A percentile compares a stretch with the other conserved stretches of the same genome.
Evolutionary conservation across 2,329 filamentous ascomycete species (phyloP).

Genomic region (Chrysoporthe deuterocubensis): DNA sequence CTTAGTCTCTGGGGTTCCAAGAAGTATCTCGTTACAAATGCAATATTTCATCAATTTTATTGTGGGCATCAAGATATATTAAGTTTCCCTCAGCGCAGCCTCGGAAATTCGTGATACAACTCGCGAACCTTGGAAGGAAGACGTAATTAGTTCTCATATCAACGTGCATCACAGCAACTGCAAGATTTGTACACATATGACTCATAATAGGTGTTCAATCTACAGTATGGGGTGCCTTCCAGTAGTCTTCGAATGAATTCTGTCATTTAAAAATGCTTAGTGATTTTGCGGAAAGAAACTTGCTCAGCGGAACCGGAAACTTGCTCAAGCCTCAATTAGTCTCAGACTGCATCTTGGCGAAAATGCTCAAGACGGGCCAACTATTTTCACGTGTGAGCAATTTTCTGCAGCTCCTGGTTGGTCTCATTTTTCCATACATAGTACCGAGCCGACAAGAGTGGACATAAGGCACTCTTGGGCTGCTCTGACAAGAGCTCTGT

Average conservation of each 20-base stretch:
- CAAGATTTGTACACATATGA: too few species aligned
- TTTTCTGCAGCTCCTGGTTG: background rate
- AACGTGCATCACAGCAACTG: too few species aligned
- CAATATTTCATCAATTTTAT: too few species aligned
- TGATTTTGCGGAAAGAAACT: background rate
- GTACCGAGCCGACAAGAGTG: background rate
- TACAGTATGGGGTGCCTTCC: too few species aligned
- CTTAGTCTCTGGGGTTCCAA: too few species aligned
- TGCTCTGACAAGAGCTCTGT: background rate
- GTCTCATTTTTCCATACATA: background rate
- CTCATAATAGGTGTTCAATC: too few species aligned
- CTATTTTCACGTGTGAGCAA: background rate
- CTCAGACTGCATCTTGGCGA: background rate
- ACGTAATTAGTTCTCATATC: too few species aligned
- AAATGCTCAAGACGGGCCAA: background rate
- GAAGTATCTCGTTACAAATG: too few species aligned
- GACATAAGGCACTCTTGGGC: background rate
- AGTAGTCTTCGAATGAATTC: background rate
- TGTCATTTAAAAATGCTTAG: background rate
- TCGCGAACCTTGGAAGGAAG: too few species aligned
- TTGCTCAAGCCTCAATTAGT: background rate
- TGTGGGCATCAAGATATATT: too few species aligned
- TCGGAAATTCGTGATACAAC: too few species aligned
- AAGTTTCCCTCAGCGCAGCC: too few species aligned
- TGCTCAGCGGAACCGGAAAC: conserved; percentile 4